phyloP scores from a whole-genome alignment of 345 rosid species.

The Corymbia maculata region DNA sequence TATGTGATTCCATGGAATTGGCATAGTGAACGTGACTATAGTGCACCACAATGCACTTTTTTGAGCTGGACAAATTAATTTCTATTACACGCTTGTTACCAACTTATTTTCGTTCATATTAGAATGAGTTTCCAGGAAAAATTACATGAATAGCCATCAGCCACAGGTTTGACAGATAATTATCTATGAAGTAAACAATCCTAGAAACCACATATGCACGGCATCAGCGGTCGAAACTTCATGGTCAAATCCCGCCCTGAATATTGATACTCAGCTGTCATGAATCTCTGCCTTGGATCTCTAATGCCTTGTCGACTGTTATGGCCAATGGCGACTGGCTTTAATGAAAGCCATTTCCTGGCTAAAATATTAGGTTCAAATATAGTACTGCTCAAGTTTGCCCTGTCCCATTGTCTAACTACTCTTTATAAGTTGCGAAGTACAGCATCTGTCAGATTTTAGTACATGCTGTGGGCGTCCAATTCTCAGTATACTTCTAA shows the following conservation, averaged over 20 bases:
- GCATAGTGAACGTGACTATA: background rate
- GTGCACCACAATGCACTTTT: background rate
- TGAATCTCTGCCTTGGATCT: background rate
- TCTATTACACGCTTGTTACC: background rate
- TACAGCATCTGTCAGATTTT: background rate
- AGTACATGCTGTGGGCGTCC: background rate
- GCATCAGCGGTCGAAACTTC: constrained; percentile 5
- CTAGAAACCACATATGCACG: background rate
- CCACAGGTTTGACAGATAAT: constrained; percentile 80
- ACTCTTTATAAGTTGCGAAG: background rate
- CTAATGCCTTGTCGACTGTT: background rate
- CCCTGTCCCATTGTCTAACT: background rate
- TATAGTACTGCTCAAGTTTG: background rate
- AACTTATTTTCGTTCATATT: background rate
- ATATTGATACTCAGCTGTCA: background rate
- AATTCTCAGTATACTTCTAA: background rate
- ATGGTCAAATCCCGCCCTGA: background rate
- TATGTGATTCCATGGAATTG: background rate
- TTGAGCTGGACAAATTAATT: background rate
- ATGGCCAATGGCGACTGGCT: background rate
- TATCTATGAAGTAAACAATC: constrained; percentile 3
- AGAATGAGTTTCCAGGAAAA: background rate
- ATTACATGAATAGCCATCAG: constrained; percentile 47
- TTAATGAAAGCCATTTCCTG: background rate
- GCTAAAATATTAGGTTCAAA: background rate